A percentile compares a stretch with the other conserved stretches of the same genome.
Evolutionary conservation across 1,284 basidiomycete species (phyloP).

Genomic region (Rhodofomes roseus): DNA sequence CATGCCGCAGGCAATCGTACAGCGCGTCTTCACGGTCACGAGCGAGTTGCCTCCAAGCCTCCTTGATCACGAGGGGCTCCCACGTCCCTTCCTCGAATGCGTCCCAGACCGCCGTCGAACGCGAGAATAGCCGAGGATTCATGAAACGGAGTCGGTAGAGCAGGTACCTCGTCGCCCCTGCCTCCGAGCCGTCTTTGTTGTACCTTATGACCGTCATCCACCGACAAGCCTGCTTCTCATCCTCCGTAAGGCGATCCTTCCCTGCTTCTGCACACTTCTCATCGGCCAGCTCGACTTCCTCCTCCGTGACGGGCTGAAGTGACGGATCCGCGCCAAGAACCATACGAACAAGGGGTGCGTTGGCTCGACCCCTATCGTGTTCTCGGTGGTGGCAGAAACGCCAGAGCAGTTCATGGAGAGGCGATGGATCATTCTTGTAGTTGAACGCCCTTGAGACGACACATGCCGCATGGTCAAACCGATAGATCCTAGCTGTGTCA

Average conservation of each 20-base stretch:
- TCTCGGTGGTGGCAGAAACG: background rate
- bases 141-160: background rate
- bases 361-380: background rate
- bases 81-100: background rate
- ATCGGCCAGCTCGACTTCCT: background rate
- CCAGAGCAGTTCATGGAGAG: background rate
- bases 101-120: background rate
- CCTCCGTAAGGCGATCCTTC: background rate
- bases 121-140: background rate
- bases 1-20: background rate
- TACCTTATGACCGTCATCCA: background rate
- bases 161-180: background rate
- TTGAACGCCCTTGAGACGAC: conserved; percentile 1
- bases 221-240: background rate
- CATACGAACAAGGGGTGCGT: background rate
- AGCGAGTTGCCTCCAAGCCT: background rate
- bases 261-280: background rate
- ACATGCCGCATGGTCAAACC: conserved; percentile 7
- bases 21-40: background rate
- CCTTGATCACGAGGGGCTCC: background rate
- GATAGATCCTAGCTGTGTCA: conserved; percentile 5
- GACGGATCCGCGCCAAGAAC: background rate
- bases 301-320: background rate
- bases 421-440: background rate
- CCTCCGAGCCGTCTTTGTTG: background rate